These are phyloP conservation scores for Rhizopogon salebrosus DNA, from an alignment of 768 basidiomycete species.

Conservation along the genomic window DNA sequence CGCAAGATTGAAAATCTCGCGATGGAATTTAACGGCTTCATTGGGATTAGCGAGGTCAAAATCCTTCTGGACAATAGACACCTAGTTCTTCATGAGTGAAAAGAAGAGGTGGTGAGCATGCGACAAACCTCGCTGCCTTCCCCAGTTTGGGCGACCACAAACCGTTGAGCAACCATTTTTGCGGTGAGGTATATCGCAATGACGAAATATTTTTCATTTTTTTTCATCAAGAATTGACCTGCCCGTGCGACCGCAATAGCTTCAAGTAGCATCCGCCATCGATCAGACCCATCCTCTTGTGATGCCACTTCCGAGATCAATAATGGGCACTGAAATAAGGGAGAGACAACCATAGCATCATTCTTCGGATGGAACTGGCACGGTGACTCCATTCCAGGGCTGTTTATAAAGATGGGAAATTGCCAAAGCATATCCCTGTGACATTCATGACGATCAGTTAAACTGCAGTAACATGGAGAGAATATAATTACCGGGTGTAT, in stretches of 20 bases:
- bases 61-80: neutral
- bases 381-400: too few relatives aligned
- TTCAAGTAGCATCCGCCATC: neutral
- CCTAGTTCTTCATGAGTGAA: neutral
- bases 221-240: neutral
- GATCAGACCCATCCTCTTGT: neutral
- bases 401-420: neutral
- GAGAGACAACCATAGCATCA: neutral
- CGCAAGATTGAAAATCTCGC: neutral
- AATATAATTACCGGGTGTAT: neutral
- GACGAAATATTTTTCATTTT: neutral
- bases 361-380: neutral
- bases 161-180: neutral
- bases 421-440: neutral
- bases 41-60: neutral
- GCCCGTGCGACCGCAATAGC: too few relatives aligned
- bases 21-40: neutral
- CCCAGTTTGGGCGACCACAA: neutral
- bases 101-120: neutral
- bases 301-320: neutral
- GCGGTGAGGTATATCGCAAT: neutral
- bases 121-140: neutral
- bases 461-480: too few relatives aligned
- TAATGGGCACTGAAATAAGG: neutral
- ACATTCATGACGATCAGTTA: too few relatives aligned